phyloP scores from a whole-genome alignment of 495 filamentous ascomycete species.

The Lasiosphaeris hirsuta region DNA sequence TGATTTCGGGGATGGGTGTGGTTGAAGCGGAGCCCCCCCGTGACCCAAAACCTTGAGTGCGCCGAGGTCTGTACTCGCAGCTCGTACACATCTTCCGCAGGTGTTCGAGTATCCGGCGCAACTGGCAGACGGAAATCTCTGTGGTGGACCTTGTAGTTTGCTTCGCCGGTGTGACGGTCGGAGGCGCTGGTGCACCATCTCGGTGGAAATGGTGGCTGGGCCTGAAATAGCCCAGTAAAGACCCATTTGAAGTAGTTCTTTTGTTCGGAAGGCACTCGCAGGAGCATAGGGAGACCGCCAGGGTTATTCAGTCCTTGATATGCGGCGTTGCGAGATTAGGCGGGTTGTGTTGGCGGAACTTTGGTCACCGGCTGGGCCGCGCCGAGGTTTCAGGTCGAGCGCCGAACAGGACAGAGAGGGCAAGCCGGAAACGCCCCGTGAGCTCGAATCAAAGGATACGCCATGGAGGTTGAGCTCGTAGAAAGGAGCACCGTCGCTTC shows the following conservation, averaged over 20 bases:
- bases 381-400: slow-evolving; percentile 5
- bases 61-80: too few species aligned
- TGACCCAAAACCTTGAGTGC: too few species aligned
- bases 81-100: too few species aligned
- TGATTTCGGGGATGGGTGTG: too few species aligned
- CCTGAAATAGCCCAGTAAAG: neutral
- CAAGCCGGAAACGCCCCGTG: neutral
- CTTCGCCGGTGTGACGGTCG: neutral
- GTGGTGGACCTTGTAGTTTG: neutral
- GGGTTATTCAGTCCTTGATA: neutral
- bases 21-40: too few species aligned
- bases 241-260: neutral
- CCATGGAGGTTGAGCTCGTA: neutral
- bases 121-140: too few species aligned
- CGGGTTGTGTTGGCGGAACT: neutral
- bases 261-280: too few species aligned
- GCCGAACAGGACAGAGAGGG: neutral
- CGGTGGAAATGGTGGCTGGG: neutral
- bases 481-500: too few species aligned
- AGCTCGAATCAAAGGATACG: neutral
- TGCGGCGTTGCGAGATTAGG: neutral
- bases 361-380: neutral
- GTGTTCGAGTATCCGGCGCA: too few species aligned
- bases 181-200: neutral
- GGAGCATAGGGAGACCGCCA: neutral